Base-by-base conservation (phyloP, 2,329 filamentous ascomycete species). In the Exserohilum turcica region DNA sequence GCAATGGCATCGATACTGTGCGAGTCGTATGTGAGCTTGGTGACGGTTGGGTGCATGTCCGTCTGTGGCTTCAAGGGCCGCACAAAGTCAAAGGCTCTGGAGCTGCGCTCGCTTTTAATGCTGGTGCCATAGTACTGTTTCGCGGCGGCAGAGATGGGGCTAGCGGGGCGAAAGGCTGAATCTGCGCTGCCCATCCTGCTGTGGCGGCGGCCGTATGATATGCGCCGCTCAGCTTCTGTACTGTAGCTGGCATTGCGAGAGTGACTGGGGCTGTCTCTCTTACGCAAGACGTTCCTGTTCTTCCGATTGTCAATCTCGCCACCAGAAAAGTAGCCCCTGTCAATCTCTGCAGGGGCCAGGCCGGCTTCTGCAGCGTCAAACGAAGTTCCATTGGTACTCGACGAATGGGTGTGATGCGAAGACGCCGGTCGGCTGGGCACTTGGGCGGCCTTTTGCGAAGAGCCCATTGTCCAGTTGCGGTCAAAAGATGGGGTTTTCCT, bases 281-380 rank as follows among this genome's bases (percentile, higher is more conserved):
- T 91, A 19, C 74, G 72, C 60, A 97, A 79, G 40, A 94, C 80
- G 69, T 91, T 95, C 39, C 90, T 84, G 44, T 72, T 76, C 64
- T 84, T 86, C 52, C 88, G 85, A 37, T 84, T 84, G 59, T 97
- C 92, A 9, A 86, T 80, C 67, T 97, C 93, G 13, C 89, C 89
- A 3, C 92, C 91, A 6, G 93, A 97, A 70, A 97, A 96, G 74
- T 97, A 97, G 19, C 92, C 93, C 31, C 91, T 85, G 66, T 97
- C 94, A 13, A 91, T 74, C 56, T 95, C 90, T 2, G 45, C 31
- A 28, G 68, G 68, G 57, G 42, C 44, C 15, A 74, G 54, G 33
- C 64, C 71, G 31, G 54, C 59, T 43, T 73, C 72, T 37, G 62
- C 59, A 5, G 45, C 49, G 28, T 69, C 65, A 29, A 67, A 67